phyloP scores from a whole-genome alignment of 305 asterid species.

The Rubia peregrina region DNA sequence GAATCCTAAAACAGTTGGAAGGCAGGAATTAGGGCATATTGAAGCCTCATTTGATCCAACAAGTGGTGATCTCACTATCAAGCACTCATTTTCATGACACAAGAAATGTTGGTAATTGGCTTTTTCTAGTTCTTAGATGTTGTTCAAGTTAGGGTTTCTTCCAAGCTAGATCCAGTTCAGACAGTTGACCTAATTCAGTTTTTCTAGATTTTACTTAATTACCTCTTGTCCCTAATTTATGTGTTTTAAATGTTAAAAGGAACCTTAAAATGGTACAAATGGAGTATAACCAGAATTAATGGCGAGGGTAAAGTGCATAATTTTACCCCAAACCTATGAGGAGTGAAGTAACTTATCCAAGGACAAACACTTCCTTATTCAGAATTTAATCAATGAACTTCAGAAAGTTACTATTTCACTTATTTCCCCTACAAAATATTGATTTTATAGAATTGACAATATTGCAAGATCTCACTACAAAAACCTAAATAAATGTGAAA shows the following conservation, averaged over 20 bases:
- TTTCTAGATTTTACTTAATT: too few species aligned
- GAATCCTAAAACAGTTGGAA: constrained; percentile 41
- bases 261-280: too few species aligned
- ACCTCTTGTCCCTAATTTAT: too few species aligned
- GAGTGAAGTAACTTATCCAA: too few species aligned
- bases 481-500: neutral
- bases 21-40: constrained; percentile 19
- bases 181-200: too few species aligned
- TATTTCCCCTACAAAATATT: neutral
- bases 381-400: too few species aligned
- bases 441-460: neutral
- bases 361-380: too few species aligned
- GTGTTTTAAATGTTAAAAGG: too few species aligned
- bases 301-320: too few species aligned
- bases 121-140: neutral
- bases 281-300: too few species aligned
- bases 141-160: neutral
- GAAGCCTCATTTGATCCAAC: constrained; percentile 55
- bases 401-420: neutral
- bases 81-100: constrained; percentile 30
- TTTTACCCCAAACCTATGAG: too few species aligned
- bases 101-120: neutral
- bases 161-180: neutral
- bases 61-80: constrained; percentile 49
- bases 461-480: neutral